Percentiles rank a stretch among this genome's conserved stretches.
Conservation (phyloP, 768 basidiomycete genomes). For the Phylloporus rhodoxanthus region DNA sequence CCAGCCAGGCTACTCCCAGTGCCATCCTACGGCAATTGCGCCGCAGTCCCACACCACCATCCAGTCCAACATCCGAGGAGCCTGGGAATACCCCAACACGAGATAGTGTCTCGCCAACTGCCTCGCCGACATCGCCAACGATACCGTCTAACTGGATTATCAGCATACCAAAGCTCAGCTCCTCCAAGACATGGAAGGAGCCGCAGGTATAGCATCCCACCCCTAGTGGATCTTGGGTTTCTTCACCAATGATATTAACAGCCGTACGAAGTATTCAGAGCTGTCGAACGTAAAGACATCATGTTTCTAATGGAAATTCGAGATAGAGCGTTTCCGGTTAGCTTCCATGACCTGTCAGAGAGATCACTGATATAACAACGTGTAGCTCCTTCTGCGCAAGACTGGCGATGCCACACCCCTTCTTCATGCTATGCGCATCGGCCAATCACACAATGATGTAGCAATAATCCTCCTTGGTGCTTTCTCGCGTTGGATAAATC, state of each 20-base stretch:
- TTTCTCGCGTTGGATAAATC: conserved; percentile 87
- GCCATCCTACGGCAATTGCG: conserved; percentile 52
- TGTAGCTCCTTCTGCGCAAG: conserved; percentile 73
- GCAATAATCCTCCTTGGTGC: conserved; percentile 86
- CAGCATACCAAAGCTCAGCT: conserved; percentile 8
- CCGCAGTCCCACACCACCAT: conserved; percentile 38
- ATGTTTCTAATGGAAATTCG: conserved; percentile 78
- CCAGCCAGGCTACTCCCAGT: conserved; percentile 48
- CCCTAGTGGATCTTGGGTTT: not conserved
- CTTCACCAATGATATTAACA: conserved; percentile 15
- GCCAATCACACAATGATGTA: conserved; percentile 69
- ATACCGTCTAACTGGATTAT: conserved; percentile 12
- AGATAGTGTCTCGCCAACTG: conserved; percentile 12
- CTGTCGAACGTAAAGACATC: conserved; percentile 81
- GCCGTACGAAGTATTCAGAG: conserved; percentile 70
- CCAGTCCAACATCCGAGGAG: conserved; percentile 21
- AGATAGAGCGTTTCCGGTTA: conserved; percentile 72
- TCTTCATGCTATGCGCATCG: conserved; percentile 83
- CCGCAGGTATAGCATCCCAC: conserved; percentile 40
- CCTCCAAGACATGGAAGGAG: conserved; percentile 40
- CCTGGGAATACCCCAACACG: conserved; percentile 8
- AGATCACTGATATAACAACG: not conserved
- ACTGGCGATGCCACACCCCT: conserved; percentile 84
- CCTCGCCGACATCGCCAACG: conserved; percentile 22
- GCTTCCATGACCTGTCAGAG: conserved; percentile 21